Evolutionary conservation across 371 early-diverging fungal genomes (phyloP).

Genomic region (Entomophthora muscae): DNA sequence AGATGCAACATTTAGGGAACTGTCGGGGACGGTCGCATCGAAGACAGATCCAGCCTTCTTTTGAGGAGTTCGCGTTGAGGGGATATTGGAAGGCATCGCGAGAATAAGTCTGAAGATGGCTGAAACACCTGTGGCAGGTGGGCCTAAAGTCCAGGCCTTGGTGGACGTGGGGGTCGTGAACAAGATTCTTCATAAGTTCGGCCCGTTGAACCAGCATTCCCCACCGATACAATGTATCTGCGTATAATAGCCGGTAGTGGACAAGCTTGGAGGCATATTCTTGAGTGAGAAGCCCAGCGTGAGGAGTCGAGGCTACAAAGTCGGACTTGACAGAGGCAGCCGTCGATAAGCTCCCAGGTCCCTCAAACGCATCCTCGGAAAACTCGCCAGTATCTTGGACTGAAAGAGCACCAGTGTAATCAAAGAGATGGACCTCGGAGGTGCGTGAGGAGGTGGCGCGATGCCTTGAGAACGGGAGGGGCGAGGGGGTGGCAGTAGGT

Average conservation of each 20-base stretch:
- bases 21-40: slow-evolving; percentile 27
- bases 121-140: background rate
- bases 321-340: no score
- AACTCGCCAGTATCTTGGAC: slow-evolving; percentile 3
- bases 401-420: background rate
- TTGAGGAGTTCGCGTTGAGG: background rate
- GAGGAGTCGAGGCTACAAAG: background rate
- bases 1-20: slow-evolving; percentile 36
- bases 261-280: background rate
- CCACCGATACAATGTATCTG: slow-evolving; percentile 61
- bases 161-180: slow-evolving; percentile 19
- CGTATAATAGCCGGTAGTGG: slow-evolving; percentile 36
- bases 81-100: no score
- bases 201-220: slow-evolving; percentile 51
- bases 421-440: background rate
- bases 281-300: background rate
- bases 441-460: background rate
- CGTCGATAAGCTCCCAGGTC: background rate
- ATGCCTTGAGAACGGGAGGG: background rate
- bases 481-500: background rate
- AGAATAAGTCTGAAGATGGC: background rate
- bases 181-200: slow-evolving; percentile 47
- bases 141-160: background rate
- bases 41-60: slow-evolving; percentile 19
- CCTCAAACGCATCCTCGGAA: no score